A percentile compares a stretch with the other conserved stretches of the same genome.
These are phyloP conservation scores for Xylaria palmicola DNA, from an alignment of 495 filamentous ascomycete species.

Conservation along the genomic window DNA sequence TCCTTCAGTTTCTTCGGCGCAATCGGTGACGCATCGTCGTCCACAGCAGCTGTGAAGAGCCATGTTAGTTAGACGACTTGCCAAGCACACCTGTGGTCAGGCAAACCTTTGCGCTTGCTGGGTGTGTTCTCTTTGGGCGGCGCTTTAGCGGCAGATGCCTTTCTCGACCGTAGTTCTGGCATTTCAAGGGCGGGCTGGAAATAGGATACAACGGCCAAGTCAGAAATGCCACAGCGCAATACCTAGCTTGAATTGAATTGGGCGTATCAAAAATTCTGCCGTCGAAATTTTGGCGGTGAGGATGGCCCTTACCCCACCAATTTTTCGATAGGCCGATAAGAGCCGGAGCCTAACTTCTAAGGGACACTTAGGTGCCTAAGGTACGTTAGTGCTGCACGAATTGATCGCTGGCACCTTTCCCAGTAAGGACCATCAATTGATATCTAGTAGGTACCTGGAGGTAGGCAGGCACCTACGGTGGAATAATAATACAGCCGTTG, in stretches of 20 bases:
- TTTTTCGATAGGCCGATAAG: constrained; percentile 1
- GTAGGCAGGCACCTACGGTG: too few species aligned
- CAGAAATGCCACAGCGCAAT: neutral
- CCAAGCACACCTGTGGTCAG: too few species aligned
- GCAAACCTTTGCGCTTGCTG: constrained; percentile 54
- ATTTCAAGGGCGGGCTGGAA: constrained; percentile 23
- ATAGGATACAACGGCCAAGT: neutral
- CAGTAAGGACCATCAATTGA: neutral
- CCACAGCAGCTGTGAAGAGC: constrained; percentile 20
- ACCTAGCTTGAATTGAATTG: constrained; percentile 13
- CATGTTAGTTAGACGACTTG: neutral
- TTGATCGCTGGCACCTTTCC: neutral
- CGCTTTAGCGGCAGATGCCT: constrained; percentile 57
- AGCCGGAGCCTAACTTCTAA: neutral
- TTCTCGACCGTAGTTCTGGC: constrained; percentile 65
- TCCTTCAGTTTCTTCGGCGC: constrained; percentile 33
- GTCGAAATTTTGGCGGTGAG: constrained; percentile 33
- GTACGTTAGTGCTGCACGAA: neutral
- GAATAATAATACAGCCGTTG: neutral
- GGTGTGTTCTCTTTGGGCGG: constrained; percentile 57
- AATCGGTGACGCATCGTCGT: constrained; percentile 44
- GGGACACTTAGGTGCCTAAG: neutral
- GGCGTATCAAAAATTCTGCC: constrained; percentile 30
- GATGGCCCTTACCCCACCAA: neutral
- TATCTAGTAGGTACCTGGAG: too few species aligned